These are phyloP conservation scores for Candida incommunis DNA, from an alignment of 805 yeast genomes.

Conservation along the genomic window DNA sequence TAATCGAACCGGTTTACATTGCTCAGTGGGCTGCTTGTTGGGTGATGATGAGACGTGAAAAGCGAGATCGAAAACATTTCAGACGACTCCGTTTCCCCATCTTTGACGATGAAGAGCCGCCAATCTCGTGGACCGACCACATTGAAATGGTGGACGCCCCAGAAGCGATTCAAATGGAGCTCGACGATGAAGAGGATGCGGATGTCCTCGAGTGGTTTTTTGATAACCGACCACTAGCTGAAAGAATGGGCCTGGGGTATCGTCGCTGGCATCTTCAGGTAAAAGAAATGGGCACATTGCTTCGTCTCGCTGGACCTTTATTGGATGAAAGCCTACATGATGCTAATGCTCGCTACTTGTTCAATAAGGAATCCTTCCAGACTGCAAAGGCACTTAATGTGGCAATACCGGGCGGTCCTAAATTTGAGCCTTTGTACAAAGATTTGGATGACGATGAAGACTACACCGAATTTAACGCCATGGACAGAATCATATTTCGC, in stretches of 20 bases:
- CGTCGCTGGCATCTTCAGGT: conserved; percentile 53
- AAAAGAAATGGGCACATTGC: conserved; percentile 47
- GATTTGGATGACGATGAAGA: conserved; percentile 59
- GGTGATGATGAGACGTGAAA: conserved; percentile 88
- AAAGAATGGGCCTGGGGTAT: conserved; percentile 61
- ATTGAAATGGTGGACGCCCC: conserved; percentile 57
- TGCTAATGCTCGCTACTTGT: conserved; percentile 51
- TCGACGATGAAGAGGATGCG: conserved; percentile 50
- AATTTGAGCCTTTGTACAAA: conserved; percentile 73
- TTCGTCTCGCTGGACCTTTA: conserved; percentile 59
- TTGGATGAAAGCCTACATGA: conserved; percentile 39
- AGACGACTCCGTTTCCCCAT: conserved; percentile 90
- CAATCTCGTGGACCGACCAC: conserved; percentile 69
- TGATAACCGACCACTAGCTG: conserved; percentile 60
- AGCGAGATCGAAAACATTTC: conserved; percentile 78
- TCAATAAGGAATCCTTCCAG: conserved; percentile 65
- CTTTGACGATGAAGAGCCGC: conserved; percentile 96
- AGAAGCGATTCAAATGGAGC: conserved; percentile 53
- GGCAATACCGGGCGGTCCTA: conserved; percentile 92
- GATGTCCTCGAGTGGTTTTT: conserved; percentile 64
- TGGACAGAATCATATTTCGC: conserved; percentile 77
- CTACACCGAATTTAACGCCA: conserved; percentile 77
- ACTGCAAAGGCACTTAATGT: conserved; percentile 85
- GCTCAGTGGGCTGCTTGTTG: conserved; percentile 96
- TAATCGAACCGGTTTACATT: conserved; percentile 75